Evolutionary conservation across 805 yeast species (phyloP), one percentile per base, ranked within the genome.

Genomic region (Zygotorulaspora danielsina): DNA sequence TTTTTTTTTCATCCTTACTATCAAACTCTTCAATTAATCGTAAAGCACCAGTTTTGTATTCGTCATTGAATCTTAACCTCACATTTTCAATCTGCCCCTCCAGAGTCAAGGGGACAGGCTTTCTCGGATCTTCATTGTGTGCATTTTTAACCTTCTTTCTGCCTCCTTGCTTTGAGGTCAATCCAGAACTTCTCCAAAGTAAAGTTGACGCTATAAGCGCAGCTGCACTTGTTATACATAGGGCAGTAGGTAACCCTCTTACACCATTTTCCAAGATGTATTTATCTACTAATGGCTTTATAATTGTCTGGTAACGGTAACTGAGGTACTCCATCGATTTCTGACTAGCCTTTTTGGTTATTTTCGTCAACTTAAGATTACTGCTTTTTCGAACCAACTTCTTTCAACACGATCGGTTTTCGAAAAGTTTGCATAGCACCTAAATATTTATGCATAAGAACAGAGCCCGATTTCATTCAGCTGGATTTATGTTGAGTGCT

Each of bases 71-170:
- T 38, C 57, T 52, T 15, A 41, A 22, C 5, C 42, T 38, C 9
- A 61, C 58, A 35, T 47, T 51, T 9, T 54, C 55, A 20, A 63
- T 50, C 24, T 51, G 45, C 11, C 46, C 57, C 38, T 58, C 62
- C 19, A 46, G 36, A 4, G 59, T 47, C 42, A 54, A 21, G 17
- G 55, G 52, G 9, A 45, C 33, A 15, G 57, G 46, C 33, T 51
- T 48, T 9, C 38, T 34, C 20, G 40, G 45, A 13, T 17, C 32
- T 28, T 42, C 40, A 19, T 37, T 30, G n/a, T n/a, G n/a, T 19
- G 27, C 19, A 34, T 46, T 40, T 16, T 39, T 41, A 38, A 39
- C 41, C 30, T 32, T 34, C 42, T 44, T 40, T 34, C 38, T 42
- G 32, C 31, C 10, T n/a, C n/a, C n/a, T 19, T 29, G 33, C 25